These are phyloP conservation scores for Cladosporium sp. DNA, from an alignment of 2,329 filamentous ascomycete species.

Conservation along the genomic window DNA sequence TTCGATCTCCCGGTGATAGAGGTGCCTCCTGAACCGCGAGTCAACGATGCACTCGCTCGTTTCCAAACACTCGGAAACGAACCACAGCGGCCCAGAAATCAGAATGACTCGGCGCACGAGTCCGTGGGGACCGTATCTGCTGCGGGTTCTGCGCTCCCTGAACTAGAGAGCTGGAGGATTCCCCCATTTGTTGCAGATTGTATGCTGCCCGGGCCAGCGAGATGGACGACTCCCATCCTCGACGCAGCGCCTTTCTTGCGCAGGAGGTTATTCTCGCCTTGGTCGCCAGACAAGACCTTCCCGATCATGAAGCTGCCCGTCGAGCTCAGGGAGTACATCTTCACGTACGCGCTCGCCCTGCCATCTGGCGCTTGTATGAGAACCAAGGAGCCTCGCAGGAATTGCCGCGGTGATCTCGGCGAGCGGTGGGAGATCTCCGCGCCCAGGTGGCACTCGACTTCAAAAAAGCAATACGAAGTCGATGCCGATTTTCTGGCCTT, in stretches of 20 bases:
- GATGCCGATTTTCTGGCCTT: not conserved
- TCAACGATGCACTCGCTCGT: too few species aligned
- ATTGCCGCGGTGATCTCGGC: too few species aligned
- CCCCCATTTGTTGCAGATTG: too few species aligned
- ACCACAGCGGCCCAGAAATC: too few species aligned
- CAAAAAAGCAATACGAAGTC: not conserved
- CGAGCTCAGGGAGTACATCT: not conserved
- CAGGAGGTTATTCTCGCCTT: not conserved
- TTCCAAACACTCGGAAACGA: too few species aligned
- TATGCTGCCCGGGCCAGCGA: not conserved
- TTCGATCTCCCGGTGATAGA: too few species aligned
- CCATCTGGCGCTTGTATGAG: not conserved
- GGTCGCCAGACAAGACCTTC: not conserved
- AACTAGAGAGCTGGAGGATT: too few species aligned
- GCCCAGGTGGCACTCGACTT: not conserved
- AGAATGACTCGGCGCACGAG: too few species aligned
- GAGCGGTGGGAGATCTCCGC: not conserved
- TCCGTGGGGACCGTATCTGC: too few species aligned
- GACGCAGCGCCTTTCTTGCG: not conserved
- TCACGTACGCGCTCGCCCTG: not conserved
- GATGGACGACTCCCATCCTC: not conserved
- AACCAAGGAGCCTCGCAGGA: not conserved
- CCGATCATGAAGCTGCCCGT: not conserved
- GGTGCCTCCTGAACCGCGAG: too few species aligned
- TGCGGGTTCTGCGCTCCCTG: too few species aligned